Percentiles rank a stretch among this genome's conserved stretches.
Conservation (phyloP, 192 early-diverging fungal genomes). For the Linnemannia schmuckeri region DNA sequence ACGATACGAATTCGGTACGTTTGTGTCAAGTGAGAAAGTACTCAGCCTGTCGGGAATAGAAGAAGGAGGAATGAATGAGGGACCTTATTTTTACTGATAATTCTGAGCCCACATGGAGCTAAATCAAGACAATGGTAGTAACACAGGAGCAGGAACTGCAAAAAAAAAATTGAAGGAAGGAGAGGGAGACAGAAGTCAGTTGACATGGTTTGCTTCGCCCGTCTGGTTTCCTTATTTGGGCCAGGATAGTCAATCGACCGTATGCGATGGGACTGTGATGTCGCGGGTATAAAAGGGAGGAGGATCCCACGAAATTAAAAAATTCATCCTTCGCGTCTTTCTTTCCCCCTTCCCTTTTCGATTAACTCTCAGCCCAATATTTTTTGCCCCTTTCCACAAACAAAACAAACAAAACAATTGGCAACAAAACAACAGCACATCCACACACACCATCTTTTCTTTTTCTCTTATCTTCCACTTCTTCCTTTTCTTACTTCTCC, state of each 20-base stretch:
- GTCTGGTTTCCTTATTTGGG: neutral
- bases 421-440: neutral
- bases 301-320: neutral
- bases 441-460: neutral
- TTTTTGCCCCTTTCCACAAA: neutral
- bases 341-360: neutral
- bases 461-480: neutral
- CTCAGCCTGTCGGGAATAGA: too few species aligned
- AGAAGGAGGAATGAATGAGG: too few species aligned
- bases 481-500: neutral
- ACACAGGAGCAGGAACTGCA: neutral
- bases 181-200: neutral
- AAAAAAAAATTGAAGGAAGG: neutral
- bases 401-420: constrained; percentile 3
- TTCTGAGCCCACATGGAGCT: neutral
- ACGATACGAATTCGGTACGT: too few species aligned
- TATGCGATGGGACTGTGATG: neutral
- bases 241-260: neutral
- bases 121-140: neutral
- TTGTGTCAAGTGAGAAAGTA: neutral
- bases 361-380: neutral
- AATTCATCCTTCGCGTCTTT: neutral
- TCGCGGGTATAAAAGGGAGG: neutral
- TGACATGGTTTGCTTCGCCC: neutral
- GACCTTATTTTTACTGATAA: too few species aligned